A percentile compares a stretch with the other conserved stretches of the same genome.
phyloP scores from a whole-genome alignment of 805 yeast species.

The Brettanomyces nanus region DNA sequence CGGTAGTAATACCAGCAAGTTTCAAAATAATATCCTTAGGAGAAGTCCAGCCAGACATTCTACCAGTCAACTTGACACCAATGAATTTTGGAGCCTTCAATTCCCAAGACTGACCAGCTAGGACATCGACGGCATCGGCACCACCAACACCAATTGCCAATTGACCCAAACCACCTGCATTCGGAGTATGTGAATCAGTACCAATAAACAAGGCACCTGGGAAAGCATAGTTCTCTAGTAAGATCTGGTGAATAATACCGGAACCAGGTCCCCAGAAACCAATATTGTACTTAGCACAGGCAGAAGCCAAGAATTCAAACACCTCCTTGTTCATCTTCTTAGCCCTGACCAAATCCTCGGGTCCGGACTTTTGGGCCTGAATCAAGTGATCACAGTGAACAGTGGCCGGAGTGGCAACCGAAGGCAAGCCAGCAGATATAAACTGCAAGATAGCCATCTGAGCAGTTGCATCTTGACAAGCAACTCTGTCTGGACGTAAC shows the following conservation, averaged over 20 bases:
- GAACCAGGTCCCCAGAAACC: conserved; percentile 99
- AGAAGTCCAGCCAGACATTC: conserved; percentile 87
- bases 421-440: conserved; percentile 90
- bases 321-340: conserved; percentile 88
- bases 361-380: conserved; percentile 93
- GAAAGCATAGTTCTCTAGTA: conserved; percentile 90
- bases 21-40: conserved; percentile 95
- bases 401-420: conserved; percentile 88
- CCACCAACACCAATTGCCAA: conserved; percentile 99
- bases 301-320: conserved; percentile 85
- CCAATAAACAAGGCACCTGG: conserved; percentile 98
- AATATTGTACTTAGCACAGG: conserved; percentile 92
- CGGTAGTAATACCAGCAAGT: conserved; percentile 88
- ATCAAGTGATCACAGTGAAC: conserved; percentile 98
- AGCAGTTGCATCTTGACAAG: conserved; percentile 99
- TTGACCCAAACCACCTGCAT: conserved; percentile 98
- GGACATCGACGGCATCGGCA: conserved; percentile 98
- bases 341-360: conserved; percentile 71
- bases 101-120: conserved; percentile 98
- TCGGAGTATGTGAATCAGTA: conserved; percentile 98
- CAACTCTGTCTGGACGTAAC: conserved; percentile 94
- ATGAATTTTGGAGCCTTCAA: conserved; percentile 92
- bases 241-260: conserved; percentile 97
- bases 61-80: conserved; percentile 90
- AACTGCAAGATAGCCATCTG: conserved; percentile 98